Evolutionary conservation across 345 rosid species (phyloP).

Genomic region (Eucalyptus fibrosa): DNA sequence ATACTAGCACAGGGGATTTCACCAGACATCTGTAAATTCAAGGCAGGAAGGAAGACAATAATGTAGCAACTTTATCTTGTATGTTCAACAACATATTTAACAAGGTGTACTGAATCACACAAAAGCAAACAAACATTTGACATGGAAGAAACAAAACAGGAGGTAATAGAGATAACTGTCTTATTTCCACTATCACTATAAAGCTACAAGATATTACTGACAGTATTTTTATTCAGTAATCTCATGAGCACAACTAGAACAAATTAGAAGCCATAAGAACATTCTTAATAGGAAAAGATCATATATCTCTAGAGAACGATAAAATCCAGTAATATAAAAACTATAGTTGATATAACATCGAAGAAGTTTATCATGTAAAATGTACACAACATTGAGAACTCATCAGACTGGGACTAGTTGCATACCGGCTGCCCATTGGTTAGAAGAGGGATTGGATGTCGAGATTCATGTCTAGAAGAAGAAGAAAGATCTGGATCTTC

Average conservation of each 20-base stretch:
- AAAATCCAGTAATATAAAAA: background rate
- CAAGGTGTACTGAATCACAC: background rate
- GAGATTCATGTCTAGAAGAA: conserved; percentile 89
- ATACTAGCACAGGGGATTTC: conserved; percentile 84
- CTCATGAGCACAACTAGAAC: background rate
- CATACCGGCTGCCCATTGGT: conserved; percentile 77
- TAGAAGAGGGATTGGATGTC: conserved; percentile 84
- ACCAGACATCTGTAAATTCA: conserved; percentile 67
- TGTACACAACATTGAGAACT: background rate
- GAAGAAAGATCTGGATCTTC: conserved; percentile 78
- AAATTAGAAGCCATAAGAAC: background rate
- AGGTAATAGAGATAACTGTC: background rate
- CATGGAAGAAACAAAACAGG: background rate
- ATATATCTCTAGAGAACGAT: background rate
- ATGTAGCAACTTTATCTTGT: background rate
- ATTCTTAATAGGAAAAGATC: background rate
- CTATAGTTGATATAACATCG: background rate
- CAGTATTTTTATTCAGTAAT: background rate
- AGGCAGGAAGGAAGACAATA: background rate
- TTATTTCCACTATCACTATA: background rate
- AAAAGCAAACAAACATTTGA: background rate
- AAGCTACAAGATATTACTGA: background rate
- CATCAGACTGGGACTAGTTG: background rate
- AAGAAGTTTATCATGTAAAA: background rate
- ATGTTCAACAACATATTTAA: background rate